These are phyloP conservation scores for Ophiostoma triangulosporum DNA, from an alignment of 2,329 filamentous ascomycete genomes.

Conservation along the genomic window DNA sequence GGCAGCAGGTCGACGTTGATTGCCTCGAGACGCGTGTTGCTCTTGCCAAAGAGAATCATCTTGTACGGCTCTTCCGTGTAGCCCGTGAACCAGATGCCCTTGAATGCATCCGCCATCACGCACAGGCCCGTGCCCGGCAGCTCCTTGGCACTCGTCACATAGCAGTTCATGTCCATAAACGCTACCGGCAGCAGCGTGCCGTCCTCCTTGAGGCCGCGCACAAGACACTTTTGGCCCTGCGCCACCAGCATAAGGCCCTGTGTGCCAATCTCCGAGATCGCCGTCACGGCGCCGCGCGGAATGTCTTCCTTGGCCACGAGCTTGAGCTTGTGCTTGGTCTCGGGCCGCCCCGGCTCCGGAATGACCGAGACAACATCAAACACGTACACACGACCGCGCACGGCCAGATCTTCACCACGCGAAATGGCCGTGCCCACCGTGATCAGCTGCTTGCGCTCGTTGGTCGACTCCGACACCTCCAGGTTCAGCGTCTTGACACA, in stretches of 20 bases:
- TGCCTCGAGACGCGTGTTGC: conserved; percentile 62
- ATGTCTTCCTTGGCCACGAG: conserved; percentile 82
- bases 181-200: conserved; percentile 84
- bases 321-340: conserved; percentile 76
- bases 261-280: conserved; percentile 68
- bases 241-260: conserved; percentile 82
- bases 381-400: conserved; percentile 73
- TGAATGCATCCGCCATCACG: conserved; percentile 78
- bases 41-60: conserved; percentile 86
- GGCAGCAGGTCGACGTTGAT: conserved; percentile 79
- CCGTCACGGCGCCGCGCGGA: conserved; percentile 79
- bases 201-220: conserved; percentile 89
- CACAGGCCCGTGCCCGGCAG: conserved; percentile 74
- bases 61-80: conserved; percentile 96
- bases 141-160: conserved; percentile 75
- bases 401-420: conserved; percentile 82
- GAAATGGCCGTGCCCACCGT: conserved; percentile 73
- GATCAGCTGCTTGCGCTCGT: conserved; percentile 71
- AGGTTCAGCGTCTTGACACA: conserved; percentile 73
- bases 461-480: conserved; percentile 82
- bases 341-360: conserved; percentile 70
- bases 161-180: conserved; percentile 95
- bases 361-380: conserved; percentile 89
- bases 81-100: conserved; percentile 90
- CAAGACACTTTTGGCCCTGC: conserved; percentile 95